Evolutionary conservation across 257 asterid species (phyloP), one percentile per base, ranked within the genome.

Genomic region (Coffea canephora): DNA sequence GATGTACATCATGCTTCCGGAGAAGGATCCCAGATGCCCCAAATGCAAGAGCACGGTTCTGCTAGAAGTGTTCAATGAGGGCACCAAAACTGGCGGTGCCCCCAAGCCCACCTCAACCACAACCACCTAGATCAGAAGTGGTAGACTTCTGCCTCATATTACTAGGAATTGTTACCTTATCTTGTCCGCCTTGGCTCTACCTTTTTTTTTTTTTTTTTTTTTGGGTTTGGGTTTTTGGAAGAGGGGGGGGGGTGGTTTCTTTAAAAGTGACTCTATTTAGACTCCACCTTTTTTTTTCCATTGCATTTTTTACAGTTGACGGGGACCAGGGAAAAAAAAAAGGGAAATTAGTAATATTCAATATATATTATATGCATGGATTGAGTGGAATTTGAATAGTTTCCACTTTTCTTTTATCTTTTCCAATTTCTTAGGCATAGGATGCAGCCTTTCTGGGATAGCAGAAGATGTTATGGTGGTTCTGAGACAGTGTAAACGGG

Each of bases 1-100:
- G 75, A 92, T 94, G 98, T 94, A 94, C 75, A 92, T 94, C 46
- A 94, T 94, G 97, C 84, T 94, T 4, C 83, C 98, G 2, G 97
- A 91, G 84, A 91, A 88, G 79, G 97, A 91, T 70, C 96, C 96
- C 1, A 81, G 88, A 45, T 94, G 98, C 84, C 98, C 98, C 45
- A 93, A 93, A 79, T 94, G 98, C 87, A 94, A 93, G 80, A 90
- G 96, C 87, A 87, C 96, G 46, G 97, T 91, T 19, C 82, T 94
- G 75, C 97, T 94, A 7, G 96, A 90, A 67, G 84, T 90, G 11
- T 75, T 88, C 79, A 84, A 83, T 54, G 87, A 89, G 2, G 76
- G 77, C 41, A 72, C 52, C 73, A 77, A 48, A 48, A 31, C 50
- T 12, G 71, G 57, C 34, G 69, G 69, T 57, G 74, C 12, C 36